phyloP scores from a whole-genome alignment of 148 eudicot genomes.

The Suaeda aralocaspica region DNA sequence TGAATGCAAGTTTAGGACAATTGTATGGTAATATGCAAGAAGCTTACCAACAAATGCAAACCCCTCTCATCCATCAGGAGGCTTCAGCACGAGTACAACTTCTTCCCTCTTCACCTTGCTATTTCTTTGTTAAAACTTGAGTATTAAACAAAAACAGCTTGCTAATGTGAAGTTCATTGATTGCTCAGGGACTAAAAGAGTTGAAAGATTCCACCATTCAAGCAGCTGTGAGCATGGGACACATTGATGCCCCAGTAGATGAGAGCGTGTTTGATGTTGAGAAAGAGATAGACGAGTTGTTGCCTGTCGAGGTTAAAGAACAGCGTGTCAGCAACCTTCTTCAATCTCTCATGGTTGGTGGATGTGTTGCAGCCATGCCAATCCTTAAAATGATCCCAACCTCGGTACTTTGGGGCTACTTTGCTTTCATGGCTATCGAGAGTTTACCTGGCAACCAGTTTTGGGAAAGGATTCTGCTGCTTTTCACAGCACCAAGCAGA shows the following conservation, averaged over 20 bases:
- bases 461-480: slow-evolving; percentile 83
- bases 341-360: slow-evolving; percentile 77
- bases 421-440: slow-evolving; percentile 94
- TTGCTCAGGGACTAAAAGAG: slow-evolving; percentile 67
- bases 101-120: slow-evolving; percentile 2
- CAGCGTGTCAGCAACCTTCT: slow-evolving; percentile 82
- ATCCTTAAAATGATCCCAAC: slow-evolving; percentile 78
- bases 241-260: slow-evolving; percentile 71
- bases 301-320: slow-evolving; percentile 92
- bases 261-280: slow-evolving; percentile 78
- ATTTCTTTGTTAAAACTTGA: neutral
- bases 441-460: slow-evolving; percentile 93
- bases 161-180: slow-evolving; percentile 1
- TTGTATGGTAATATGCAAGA: slow-evolving; percentile 87
- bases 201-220: slow-evolving; percentile 74
- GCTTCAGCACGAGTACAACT: slow-evolving; percentile 50
- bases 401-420: slow-evolving; percentile 87
- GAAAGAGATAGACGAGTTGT: slow-evolving; percentile 75
- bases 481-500: slow-evolving; percentile 85
- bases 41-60: slow-evolving; percentile 86
- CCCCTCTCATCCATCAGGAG: slow-evolving; percentile 75
- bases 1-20: slow-evolving; percentile 70
- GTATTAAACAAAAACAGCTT: neutral
- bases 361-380: slow-evolving; percentile 96
- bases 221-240: slow-evolving; percentile 74